These are phyloP conservation scores for Blastomyces emzantsi DNA, from an alignment of 2,329 filamentous ascomycete species.

Conservation along the genomic window DNA sequence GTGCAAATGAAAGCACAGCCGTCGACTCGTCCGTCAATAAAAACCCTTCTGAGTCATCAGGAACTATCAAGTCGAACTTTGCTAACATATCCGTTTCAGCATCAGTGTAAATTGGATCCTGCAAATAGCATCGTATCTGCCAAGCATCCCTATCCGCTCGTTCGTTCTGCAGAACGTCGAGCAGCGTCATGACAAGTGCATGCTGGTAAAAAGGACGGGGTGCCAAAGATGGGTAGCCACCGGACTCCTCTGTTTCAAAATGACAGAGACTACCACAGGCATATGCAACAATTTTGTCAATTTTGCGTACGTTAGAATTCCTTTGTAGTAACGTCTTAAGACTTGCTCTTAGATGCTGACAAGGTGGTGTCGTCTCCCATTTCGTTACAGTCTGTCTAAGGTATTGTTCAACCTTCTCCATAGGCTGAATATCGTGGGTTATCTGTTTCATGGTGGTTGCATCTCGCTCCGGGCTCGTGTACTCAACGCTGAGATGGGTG, in stretches of 20 bases:
- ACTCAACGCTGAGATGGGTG: background rate
- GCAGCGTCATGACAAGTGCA: slow-evolving; percentile 21
- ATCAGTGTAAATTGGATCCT: slow-evolving; percentile 24
- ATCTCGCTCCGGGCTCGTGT: background rate
- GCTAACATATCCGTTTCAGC: slow-evolving; percentile 18
- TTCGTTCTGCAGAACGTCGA: slow-evolving; percentile 12
- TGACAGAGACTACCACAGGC: slow-evolving; percentile 7
- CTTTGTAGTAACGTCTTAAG: background rate
- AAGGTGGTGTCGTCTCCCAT: slow-evolving; percentile 13
- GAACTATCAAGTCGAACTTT: slow-evolving; percentile 17
- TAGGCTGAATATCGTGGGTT: too few relatives aligned
- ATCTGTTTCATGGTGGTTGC: slow-evolving; percentile 8
- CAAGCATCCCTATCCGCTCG: background rate
- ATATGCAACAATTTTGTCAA: slow-evolving; percentile 14
- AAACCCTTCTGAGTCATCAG: slow-evolving; percentile 30
- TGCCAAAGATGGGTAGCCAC: background rate
- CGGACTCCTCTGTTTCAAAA: background rate
- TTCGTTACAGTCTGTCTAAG: background rate
- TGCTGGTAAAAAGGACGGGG: slow-evolving; percentile 18
- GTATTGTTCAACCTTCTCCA: background rate
- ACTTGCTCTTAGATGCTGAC: slow-evolving; percentile 4
- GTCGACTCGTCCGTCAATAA: slow-evolving; percentile 31
- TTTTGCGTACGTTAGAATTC: background rate
- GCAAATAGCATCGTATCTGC: slow-evolving; percentile 18
- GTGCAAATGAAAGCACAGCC: slow-evolving; percentile 29